Evolutionary conservation across 176 grass and related monocot genomes (phyloP).

Genomic region (Elymus sibiricus): DNA sequence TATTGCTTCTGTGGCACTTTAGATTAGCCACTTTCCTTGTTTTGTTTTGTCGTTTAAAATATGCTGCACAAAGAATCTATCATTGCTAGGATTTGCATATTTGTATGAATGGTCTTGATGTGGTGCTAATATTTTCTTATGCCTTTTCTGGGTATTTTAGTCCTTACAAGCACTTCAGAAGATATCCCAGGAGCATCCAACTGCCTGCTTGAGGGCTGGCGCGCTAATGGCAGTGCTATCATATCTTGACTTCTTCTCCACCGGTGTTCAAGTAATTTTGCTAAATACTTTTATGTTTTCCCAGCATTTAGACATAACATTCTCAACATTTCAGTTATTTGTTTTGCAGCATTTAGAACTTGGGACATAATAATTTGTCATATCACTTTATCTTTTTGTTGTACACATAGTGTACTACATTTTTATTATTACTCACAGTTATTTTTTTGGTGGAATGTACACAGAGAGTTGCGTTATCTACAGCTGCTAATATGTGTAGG

Average conservation of each 20-base stretch:
- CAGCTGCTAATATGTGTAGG: slow-evolving; percentile 92
- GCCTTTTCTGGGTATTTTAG: slow-evolving; percentile 37
- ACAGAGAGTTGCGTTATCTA: slow-evolving; percentile 88
- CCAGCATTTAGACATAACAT: neutral
- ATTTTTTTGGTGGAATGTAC: slow-evolving; percentile 25
- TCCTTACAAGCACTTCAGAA: slow-evolving; percentile 96
- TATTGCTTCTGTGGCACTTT: neutral
- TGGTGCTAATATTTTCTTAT: neutral
- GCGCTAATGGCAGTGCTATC: slow-evolving; percentile 95
- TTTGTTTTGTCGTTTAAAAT: neutral
- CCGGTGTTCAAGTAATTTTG: slow-evolving; percentile 76
- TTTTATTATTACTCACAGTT: slow-evolving; percentile 18
- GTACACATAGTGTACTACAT: neutral
- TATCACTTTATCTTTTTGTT: neutral
- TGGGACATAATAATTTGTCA: slow-evolving; percentile 2
- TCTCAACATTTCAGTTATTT: neutral
- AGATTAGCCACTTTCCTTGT: neutral
- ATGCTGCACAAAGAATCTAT: neutral
- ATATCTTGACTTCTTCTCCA: slow-evolving; percentile 96
- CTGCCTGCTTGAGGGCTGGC: slow-evolving; percentile 89
- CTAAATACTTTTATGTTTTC: neutral
- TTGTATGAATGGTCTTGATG: slow-evolving; percentile 12
- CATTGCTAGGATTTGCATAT: slow-evolving; percentile 13
- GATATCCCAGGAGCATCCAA: slow-evolving; percentile 94
- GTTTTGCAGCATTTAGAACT: neutral